Percentiles rank a stretch among this genome's conserved stretches.
Evolutionary conservation across 2,329 filamentous ascomycete species (phyloP).

Genomic region (Hypoxylon sp.): DNA sequence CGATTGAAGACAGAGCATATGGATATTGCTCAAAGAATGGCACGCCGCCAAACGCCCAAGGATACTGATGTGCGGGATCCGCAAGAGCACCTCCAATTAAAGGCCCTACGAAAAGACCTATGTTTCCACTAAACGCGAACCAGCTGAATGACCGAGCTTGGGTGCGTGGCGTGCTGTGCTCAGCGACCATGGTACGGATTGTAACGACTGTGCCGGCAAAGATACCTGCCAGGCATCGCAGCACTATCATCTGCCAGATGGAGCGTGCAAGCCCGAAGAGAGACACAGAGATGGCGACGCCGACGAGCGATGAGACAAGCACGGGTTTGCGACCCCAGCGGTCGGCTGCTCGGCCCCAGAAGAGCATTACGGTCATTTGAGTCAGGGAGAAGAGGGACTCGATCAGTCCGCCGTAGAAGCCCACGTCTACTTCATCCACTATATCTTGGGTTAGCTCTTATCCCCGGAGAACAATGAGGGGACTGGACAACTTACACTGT

Average conservation of each 20-base stretch:
- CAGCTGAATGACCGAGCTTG: constrained; percentile 82
- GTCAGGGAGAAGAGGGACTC: constrained; percentile 80
- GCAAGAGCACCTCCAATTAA: constrained; percentile 78
- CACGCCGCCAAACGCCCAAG: constrained; percentile 67
- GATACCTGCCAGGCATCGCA: constrained; percentile 78
- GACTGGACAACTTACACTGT: constrained; percentile 47
- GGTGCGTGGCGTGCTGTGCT: constrained; percentile 77
- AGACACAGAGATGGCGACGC: constrained; percentile 71
- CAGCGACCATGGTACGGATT: constrained; percentile 82
- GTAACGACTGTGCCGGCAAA: constrained; percentile 83
- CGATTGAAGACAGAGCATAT: constrained; percentile 75
- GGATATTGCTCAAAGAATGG: constrained; percentile 75
- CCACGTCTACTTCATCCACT: constrained; percentile 75
- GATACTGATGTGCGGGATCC: constrained; percentile 76
- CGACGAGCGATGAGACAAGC: constrained; percentile 75
- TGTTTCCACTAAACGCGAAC: constrained; percentile 81
- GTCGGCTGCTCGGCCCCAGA: constrained; percentile 79
- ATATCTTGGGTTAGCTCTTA: constrained; percentile 3
- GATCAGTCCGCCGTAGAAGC: constrained; percentile 85
- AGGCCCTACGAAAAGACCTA: constrained; percentile 81
- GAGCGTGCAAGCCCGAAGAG: constrained; percentile 77
- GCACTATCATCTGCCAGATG: constrained; percentile 82
- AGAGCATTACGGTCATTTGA: constrained; percentile 83
- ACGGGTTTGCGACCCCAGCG: constrained; percentile 79
- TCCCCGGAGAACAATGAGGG: neutral